Base-by-base conservation (phyloP, 306 rosid genomes). In the Heteromeles arbutifolia region DNA sequence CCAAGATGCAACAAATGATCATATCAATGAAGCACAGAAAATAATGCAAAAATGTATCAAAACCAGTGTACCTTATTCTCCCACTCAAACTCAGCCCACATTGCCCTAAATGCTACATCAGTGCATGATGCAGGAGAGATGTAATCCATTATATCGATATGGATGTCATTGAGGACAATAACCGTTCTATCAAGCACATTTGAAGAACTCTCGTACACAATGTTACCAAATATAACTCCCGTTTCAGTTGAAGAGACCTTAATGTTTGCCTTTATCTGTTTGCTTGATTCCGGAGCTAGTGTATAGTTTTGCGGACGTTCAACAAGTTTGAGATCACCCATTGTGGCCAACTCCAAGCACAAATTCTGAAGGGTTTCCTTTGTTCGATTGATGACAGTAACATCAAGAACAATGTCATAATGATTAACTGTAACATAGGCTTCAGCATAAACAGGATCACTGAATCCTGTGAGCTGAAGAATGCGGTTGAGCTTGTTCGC, bases 21-120 rank as follows among this genome's bases (percentile, higher is more conserved):
- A 26, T 22, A 31, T 56, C 25, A 56, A 56, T 21, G 34, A 34
- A 32, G 53, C 14, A 39, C 29, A 68, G 34, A 39, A 34, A 50
- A 41, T 77, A 57, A 52, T n/a, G 31, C 31, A 57, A 79, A 58
- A 54, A 50, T 7, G 32, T 52, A 11, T 34, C 39, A 34, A 62
- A 62, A 69, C 22, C 52, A 59, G 29, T 41, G 7, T 90, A 96
- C 99, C 98, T 96, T 96, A 85, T 96, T 96, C 80, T 96, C 99
- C 99, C 99, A 96, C 77, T 96, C 99, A 82, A 96, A 96, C 74
- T 96, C 99, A 53, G 99, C 99, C 99, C 99, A 96, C 99, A 96
- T 96, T 41, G 97, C 89, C 84, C 99, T 89, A 61, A 96, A 96
- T 79, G 96, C 88, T 78, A 84, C 90, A 74, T 96, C 99, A 73